phyloP scores from a whole-genome alignment of 352 stramenopile genomes.

The Globisporangium abappressorium region DNA sequence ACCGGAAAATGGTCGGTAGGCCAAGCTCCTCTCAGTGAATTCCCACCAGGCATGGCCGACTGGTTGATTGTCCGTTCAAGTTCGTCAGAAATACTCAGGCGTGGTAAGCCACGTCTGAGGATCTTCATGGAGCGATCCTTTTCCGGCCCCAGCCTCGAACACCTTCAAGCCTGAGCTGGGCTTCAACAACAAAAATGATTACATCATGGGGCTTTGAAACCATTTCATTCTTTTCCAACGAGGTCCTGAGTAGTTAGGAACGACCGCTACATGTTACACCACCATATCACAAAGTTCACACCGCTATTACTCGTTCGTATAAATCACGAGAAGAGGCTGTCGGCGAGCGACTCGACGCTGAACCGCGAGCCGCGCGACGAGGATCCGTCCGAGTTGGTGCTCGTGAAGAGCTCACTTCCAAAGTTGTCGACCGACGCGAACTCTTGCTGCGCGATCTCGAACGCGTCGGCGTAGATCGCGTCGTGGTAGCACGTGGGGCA shows the following conservation, averaged over 20 bases:
- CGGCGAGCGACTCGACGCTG: not conserved
- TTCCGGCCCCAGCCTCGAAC: too few species aligned
- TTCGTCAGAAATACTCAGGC: too few species aligned
- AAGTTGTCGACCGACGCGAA: constrained; percentile 1
- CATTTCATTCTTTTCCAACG: not conserved
- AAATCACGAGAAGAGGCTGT: not conserved
- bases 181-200: too few species aligned
- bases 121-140: too few species aligned
- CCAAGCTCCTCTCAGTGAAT: too few species aligned
- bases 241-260: not conserved
- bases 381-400: not conserved
- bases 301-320: not conserved
- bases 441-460: constrained; percentile 8
- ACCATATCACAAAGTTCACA: not conserved
- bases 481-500: constrained; percentile 1
- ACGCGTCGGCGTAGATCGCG: not conserved
- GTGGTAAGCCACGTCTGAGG: too few species aligned
- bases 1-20: too few species aligned
- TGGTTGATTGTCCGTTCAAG: too few species aligned
- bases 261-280: not conserved
- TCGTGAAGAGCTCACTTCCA: constrained; percentile 8
- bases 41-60: too few species aligned
- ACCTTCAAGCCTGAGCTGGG: too few species aligned
- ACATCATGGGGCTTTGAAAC: not conserved
- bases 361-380: not conserved